Base-by-base conservation (phyloP, 495 filamentous ascomycete genomes). In the Hyaloscypha variabilis region DNA sequence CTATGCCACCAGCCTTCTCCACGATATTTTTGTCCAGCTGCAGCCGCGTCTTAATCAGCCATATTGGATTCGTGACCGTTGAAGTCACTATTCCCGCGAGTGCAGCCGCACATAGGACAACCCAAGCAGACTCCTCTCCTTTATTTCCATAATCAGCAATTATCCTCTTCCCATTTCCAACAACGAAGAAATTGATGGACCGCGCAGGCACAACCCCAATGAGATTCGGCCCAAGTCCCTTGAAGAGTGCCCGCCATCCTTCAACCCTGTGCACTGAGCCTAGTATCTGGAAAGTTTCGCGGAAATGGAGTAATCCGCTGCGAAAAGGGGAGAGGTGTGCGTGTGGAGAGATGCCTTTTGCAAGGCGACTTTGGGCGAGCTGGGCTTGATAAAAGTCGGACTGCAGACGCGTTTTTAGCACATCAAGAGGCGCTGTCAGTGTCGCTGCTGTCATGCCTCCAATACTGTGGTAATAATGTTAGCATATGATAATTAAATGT, bases 51-150 rank as follows among this genome's bases (percentile, higher is more conserved):
- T 97, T 97, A 60, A 97, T 85, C 54, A 97, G 81, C 93, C 93
- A 97, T 65, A 97, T 96, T 2, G 93, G 93, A 76, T 96, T 96
- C 21, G 93, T 97, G 21, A 88, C 91, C 3, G 92, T 95, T 23
- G 89, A 88, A 0, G 93, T 96, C 23, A 87, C 86, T 39, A 97
- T 80, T 30, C 93, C 93, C 1, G 92, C 91, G 31, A 81, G 77
- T 26, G 88, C 86, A 13, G 90, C 93, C 5, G 91, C 87, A 63
- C 82, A 82, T 0, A 94, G 81, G 74, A 96, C 92, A 6, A 94
- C 85, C 74, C 83, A 84, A 0, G 89, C 83, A 17, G 87, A 83
- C 65, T 94, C 90, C 64, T 86, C 67, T 21, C 86, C 89, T 52
- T 79, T 69, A 67, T 90, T 90, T 70, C 90, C 80, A 66, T 86